Base-by-base conservation (phyloP, 257 asterid species). In the Capsicum pubescens region DNA sequence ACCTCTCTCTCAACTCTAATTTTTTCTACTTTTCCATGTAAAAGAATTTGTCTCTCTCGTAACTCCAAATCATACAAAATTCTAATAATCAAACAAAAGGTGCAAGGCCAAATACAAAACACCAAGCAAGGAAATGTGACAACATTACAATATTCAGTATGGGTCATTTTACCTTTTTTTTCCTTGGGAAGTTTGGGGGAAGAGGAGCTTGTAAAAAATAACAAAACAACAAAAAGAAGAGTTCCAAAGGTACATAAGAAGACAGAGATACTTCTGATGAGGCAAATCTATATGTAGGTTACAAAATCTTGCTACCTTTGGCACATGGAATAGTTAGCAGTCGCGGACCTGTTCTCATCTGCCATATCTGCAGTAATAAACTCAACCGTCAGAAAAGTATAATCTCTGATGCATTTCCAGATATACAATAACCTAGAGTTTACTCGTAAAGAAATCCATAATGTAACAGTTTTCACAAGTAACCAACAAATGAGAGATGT, bases 331-430 rank as follows among this genome's bases (percentile, higher is more conserved):
- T 89, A 56, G 98, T 97, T 50, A 93, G 90, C 85, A 95, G 92
- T 57, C 97, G 93, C 83, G 92, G 97, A 36, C 99, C 99, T 1
- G 98, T 95, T 80, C 99, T 93, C 99, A 97, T 97, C 95, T 95
- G 99, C 99, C 99, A 95, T 81, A 95, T 91, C 99, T 97, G 92
- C 79, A 90, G 26, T 36, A 21, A 67, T 35, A 71, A 67, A 54
- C 59, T 85, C 71, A 70, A 82, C 52, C 44, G 48, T 83, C 46
- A 52, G 21, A 83, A 69, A 36, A 81, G 79, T 13, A 36, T 32
- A 86, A n/a, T 64, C 56, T 36, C 50, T 36, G 9, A 69, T 17
- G 63, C 68, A 76, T 19, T 57, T 80, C 6, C 56, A 0, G 4
- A 44, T 54, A 54, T 77, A 3, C 46, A 50, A 74, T 74, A 21